Evolutionary conservation across 2,329 filamentous ascomycete species (phyloP).

Genomic region (Coniochaeta ligniaria): DNA sequence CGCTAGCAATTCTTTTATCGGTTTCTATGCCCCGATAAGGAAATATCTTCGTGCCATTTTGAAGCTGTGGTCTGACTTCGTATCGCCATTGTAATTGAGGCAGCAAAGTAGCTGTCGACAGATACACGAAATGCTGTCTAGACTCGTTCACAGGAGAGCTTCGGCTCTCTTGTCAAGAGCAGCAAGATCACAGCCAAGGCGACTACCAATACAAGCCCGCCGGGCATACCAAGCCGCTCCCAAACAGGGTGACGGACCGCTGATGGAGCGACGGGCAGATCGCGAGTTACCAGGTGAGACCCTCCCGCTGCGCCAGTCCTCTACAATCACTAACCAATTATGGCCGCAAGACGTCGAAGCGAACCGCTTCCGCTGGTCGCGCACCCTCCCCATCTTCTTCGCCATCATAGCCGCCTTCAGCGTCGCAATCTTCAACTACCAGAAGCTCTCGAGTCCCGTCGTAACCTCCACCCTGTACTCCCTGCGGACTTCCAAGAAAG

Average conservation of each 20-base stretch:
- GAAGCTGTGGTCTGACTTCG: background rate
- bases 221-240: conserved; percentile 48
- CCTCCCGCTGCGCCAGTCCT: conserved; percentile 2
- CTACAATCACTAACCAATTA: background rate
- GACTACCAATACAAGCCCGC: conserved; percentile 19
- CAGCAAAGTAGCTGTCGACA: background rate
- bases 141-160: conserved; percentile 22
- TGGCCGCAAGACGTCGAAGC: conserved; percentile 29
- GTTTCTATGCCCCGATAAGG: background rate
- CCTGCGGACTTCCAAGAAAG: conserved; percentile 69
- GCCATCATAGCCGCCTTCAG: conserved; percentile 62
- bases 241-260: conserved; percentile 51
- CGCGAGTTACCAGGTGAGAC: conserved; percentile 56
- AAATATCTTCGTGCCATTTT: conserved; percentile 1
- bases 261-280: conserved; percentile 59
- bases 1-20: background rate
- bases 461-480: conserved; percentile 89
- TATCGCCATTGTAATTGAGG: background rate
- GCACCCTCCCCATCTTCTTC: conserved; percentile 76
- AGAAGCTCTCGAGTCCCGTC: conserved; percentile 81
- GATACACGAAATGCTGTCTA: conserved; percentile 23
- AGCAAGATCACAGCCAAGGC: conserved; percentile 7
- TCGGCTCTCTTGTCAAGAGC: conserved; percentile 13
- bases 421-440: conserved; percentile 97
- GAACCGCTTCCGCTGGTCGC: conserved; percentile 53